Conservation (phyloP, 179 eudicot genomes). For the Pouteria campechiana region DNA sequence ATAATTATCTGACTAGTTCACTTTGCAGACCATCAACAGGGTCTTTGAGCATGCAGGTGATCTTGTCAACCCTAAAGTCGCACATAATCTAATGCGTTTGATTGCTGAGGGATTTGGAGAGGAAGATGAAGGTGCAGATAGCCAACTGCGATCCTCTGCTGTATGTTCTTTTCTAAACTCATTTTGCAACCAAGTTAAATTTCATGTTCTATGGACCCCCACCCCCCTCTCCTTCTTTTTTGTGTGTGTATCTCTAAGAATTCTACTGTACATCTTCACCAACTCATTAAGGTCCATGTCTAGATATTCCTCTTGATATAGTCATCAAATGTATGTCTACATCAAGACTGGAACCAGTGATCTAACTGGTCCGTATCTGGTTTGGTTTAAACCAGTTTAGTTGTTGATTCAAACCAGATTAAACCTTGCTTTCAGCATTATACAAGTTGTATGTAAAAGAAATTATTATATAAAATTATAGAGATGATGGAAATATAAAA, state of each 20-base stretch:
- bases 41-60: constrained; percentile 99
- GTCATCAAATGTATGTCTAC: not conserved
- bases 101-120: constrained; percentile 99
- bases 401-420: no score
- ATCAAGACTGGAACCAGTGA: no score
- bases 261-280: not conserved
- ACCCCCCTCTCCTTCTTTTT: no score
- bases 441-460: no score
- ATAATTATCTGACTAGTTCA: constrained; percentile 18
- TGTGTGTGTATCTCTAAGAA: no score
- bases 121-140: constrained; percentile 82
- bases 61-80: constrained; percentile 84
- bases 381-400: no score
- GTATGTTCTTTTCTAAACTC: constrained; percentile 37
- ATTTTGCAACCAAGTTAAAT: no score
- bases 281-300: not conserved
- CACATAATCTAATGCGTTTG: constrained; percentile 91
- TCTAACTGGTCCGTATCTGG: no score
- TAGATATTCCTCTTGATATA: not conserved
- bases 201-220: no score
- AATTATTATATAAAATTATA: no score
- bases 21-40: constrained; percentile 85
- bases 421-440: no score
- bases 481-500: no score
- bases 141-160: constrained; percentile 89